Base-by-base conservation (phyloP, 148 eudicot genomes). In the Chenopodium berlandieri region DNA sequence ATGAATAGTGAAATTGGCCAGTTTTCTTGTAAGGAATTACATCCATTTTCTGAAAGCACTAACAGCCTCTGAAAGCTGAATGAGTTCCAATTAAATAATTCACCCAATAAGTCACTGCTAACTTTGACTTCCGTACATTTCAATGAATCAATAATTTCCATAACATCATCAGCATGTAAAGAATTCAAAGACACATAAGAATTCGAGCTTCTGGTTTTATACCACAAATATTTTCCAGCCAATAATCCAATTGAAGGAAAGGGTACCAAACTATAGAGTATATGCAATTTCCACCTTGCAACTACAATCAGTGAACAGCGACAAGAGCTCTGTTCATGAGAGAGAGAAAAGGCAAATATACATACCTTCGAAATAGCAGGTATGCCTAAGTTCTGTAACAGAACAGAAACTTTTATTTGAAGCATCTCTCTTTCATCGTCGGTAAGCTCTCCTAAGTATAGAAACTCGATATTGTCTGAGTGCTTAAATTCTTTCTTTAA, bases 351-450 rank as follows among this genome's bases (percentile, higher is more conserved):
- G 50, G 46, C 44, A 54, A 47, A 84, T 27, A 81, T 47, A 56
- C 84, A 52, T 84, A 95, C 98, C 94, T 94, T 86, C 23, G 99
- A 96, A 77, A 96, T 92, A 81, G 95, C 87, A 77, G 93, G 92
- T 75, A 96, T 89, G 40, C 92, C 94, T 80, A 96, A 85, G 71
- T 77, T 86, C 66, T 81, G 83, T 89, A 96, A 76, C 31, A 94
- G 81, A 31, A 79, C 78, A 78, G 91, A 89, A 31, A 96, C 89
- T 82, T 92, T 89, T 12, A 87, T 76, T 37, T 67, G 83, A 65
- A 92, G 89, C 79, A 88, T 85, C 83, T 91, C 90, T 71, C 85
- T 83, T 75, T 94, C 98, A 77, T 85, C 85, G 73, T 64, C 79
- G 63, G 78, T 84, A 20, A 93, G 91, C 74, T 88, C 88, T 44